Evolutionary conservation across 768 basidiomycete species (phyloP).

Genomic region (Saitozyma sp.): DNA sequence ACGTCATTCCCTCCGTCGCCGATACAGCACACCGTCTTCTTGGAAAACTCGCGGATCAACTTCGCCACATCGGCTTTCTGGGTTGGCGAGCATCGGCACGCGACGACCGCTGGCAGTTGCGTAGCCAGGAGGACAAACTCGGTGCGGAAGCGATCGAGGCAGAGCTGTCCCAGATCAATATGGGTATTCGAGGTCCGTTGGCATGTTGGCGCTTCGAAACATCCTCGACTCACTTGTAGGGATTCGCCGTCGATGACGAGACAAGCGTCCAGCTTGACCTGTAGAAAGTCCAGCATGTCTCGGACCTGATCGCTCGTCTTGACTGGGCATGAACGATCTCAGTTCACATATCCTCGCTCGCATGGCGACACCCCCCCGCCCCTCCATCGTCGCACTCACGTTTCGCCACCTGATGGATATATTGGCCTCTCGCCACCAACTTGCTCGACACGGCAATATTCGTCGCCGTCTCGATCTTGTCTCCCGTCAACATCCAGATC

Average conservation of each 20-base stretch:
- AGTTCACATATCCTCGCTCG: conserved; percentile 1
- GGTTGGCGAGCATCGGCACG: conserved; percentile 96
- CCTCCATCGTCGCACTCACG: conserved; percentile 57
- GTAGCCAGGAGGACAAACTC: conserved; percentile 97
- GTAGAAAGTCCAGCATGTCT: conserved; percentile 86
- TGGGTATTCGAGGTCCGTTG: neutral
- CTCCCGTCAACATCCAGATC: conserved; percentile 99
- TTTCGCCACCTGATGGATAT: conserved; percentile 94
- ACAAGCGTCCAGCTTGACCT: conserved; percentile 94
- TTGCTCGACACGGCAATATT: conserved; percentile 98
- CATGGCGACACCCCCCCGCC: no score
- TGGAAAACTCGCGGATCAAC: conserved; percentile 82
- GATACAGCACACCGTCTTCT: conserved; percentile 96
- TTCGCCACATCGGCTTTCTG: conserved; percentile 98
- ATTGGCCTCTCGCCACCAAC: conserved; percentile 90
- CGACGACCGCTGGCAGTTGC: conserved; percentile 92
- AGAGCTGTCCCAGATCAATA: conserved; percentile 62
- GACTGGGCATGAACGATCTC: conserved; percentile 59
- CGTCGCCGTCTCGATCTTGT: conserved; percentile 98
- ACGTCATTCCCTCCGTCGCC: conserved; percentile 99
- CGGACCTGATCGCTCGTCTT: conserved; percentile 78
- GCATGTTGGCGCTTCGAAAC: no score
- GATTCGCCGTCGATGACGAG: conserved; percentile 98
- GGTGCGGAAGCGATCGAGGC: conserved; percentile 81
- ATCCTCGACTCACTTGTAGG: conserved; percentile 63